phyloP scores from a whole-genome alignment of 805 yeast species.

The Cyberlindnera meyerae region DNA sequence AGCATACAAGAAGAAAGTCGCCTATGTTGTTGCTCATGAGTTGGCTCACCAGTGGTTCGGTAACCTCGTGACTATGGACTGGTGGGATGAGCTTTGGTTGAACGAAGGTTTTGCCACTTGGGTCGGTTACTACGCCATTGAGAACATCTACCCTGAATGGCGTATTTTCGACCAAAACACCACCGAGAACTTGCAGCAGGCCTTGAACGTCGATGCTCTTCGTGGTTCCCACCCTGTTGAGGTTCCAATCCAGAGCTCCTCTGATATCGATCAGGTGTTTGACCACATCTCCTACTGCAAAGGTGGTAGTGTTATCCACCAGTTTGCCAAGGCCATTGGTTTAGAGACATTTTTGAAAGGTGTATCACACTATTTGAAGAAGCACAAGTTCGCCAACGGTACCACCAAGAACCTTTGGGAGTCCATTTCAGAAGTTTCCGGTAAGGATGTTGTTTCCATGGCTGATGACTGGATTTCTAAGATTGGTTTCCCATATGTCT shows the following conservation, averaged over 20 bases:
- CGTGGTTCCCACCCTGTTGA: conserved; percentile 85
- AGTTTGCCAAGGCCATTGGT: conserved; percentile 77
- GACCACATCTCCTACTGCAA: conserved; percentile 81
- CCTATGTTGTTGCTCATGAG: conserved; percentile 85
- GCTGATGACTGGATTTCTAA: conserved; percentile 81
- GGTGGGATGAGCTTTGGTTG: conserved; percentile 89
- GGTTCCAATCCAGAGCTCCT: conserved; percentile 74
- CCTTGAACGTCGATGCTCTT: conserved; percentile 69
- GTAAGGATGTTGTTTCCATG: conserved; percentile 63
- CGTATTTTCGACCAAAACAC: conserved; percentile 84
- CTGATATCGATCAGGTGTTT: conserved; percentile 78
- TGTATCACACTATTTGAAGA: conserved; percentile 70
- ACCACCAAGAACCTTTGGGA: conserved; percentile 74
- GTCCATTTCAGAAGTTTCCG: conserved; percentile 63
- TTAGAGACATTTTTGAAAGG: conserved; percentile 74
- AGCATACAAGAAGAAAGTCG: conserved; percentile 64
- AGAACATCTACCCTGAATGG: conserved; percentile 77
- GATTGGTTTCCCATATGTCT: conserved; percentile 71
- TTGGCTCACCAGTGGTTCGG: conserved; percentile 94
- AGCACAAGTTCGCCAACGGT: conserved; percentile 75
- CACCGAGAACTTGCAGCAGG: conserved; percentile 68
- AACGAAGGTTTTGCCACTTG: conserved; percentile 89
- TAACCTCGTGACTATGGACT: conserved; percentile 84
- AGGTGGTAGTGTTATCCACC: conserved; percentile 74
- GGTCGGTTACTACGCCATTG: conserved; percentile 85